These are phyloP conservation scores for Daldinia decipiens DNA, from an alignment of 495 filamentous ascomycete genomes.

Conservation along the genomic window DNA sequence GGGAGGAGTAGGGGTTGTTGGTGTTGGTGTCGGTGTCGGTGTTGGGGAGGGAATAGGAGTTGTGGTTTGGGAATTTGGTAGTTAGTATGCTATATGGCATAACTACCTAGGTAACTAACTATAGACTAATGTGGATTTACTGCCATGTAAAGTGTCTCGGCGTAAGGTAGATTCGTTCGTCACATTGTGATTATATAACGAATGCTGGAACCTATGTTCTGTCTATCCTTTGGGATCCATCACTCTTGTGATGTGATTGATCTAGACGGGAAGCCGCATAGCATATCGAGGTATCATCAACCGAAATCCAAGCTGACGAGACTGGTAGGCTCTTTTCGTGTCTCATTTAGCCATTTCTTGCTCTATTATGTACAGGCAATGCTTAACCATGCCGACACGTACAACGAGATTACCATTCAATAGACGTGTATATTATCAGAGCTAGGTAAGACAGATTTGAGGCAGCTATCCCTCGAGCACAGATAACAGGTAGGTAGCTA, in stretches of 20 bases:
- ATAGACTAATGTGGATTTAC: not conserved
- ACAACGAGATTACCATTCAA: not conserved
- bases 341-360: not conserved
- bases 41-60: no score
- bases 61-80: not conserved
- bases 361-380: not conserved
- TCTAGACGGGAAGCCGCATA: conserved; percentile 3
- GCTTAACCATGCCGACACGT: not conserved
- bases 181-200: not conserved
- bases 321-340: not conserved
- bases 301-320: not conserved
- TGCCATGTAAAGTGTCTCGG: not conserved
- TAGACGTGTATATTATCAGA: not conserved
- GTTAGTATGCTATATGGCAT: not conserved
- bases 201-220: not conserved
- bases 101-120: not conserved
- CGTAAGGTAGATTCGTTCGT: not conserved
- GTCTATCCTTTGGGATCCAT: not conserved
- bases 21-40: not conserved
- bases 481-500: no score
- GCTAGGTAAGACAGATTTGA: no score
- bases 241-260: not conserved
- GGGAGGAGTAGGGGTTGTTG: not conserved
- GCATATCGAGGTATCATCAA: not conserved
- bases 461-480: no score